phyloP scores from a whole-genome alignment of 73 alveolate species.

The Paramecium sexaurelia region DNA sequence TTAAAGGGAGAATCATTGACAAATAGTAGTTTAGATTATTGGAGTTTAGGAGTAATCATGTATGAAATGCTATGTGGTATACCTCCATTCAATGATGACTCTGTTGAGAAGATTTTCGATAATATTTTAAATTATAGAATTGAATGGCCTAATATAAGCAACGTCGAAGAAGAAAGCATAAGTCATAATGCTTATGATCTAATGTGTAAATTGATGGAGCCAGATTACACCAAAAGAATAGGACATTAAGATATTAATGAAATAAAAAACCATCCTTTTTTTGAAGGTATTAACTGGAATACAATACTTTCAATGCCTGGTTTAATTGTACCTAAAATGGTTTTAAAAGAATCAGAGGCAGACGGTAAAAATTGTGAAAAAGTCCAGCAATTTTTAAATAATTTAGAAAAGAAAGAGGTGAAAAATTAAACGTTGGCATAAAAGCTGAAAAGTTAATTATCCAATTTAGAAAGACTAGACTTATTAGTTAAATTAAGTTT shows the following conservation, averaged over 20 bases:
- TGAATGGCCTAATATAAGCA: constrained; percentile 68
- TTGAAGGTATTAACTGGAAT: constrained; percentile 86
- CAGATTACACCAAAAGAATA: constrained; percentile 84
- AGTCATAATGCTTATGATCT: constrained; percentile 89
- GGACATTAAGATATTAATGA: constrained; percentile 89
- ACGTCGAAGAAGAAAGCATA: constrained; percentile 77
- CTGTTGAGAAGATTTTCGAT: constrained; percentile 74
- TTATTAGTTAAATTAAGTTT: constrained; percentile 56
- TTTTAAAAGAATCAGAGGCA: constrained; percentile 42
- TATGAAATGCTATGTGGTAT: constrained; percentile 78
- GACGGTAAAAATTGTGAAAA: constrained; percentile 56
- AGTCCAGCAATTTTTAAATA: constrained; percentile 48
- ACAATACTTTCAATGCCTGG: constrained; percentile 32
- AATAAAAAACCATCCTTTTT: constrained; percentile 89
- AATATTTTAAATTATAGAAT: constrained; percentile 71
- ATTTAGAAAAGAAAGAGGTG: constrained; percentile 19
- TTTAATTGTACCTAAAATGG: constrained; percentile 42
- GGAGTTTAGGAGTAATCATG: constrained; percentile 79
- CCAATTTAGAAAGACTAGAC: constrained; percentile 65
- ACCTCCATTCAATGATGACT: constrained; percentile 77
- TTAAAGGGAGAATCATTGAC: constrained; percentile 62
- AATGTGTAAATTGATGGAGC: constrained; percentile 78
- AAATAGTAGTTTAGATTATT: constrained; percentile 52
- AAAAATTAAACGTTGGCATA: constrained; percentile 46
- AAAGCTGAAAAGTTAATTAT: constrained; percentile 25